These are phyloP conservation scores for Fusarium virguliforme DNA, from an alignment of 2,329 filamentous ascomycete species.

Conservation along the genomic window DNA sequence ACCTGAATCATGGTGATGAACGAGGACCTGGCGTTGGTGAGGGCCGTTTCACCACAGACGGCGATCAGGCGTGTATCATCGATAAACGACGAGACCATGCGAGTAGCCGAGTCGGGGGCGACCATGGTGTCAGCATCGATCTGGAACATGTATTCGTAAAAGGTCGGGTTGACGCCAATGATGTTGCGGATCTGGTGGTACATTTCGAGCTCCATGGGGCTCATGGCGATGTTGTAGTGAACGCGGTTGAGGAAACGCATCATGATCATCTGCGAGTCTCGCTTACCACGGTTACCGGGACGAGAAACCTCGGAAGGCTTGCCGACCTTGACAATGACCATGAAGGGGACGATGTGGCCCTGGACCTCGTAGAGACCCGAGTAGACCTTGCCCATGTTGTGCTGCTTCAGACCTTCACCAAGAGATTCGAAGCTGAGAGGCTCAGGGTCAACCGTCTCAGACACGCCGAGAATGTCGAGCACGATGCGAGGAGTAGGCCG, in stretches of 20 bases:
- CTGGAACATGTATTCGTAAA: constrained; percentile 97
- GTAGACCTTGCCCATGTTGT: constrained; percentile 99
- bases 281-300: constrained; percentile 97
- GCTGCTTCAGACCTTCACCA: constrained; percentile 95
- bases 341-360: constrained; percentile 96
- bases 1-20: constrained; percentile 99
- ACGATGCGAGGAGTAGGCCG: constrained; percentile 95
- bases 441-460: constrained; percentile 93
- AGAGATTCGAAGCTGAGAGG: constrained; percentile 97
- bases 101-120: constrained; percentile 88
- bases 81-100: constrained; percentile 92
- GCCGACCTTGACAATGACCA: constrained; percentile 97
- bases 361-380: constrained; percentile 98
- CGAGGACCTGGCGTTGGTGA: constrained; percentile 93
- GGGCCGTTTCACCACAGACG: constrained; percentile 92
- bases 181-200: constrained; percentile 99
- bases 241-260: constrained; percentile 99
- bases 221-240: constrained; percentile 98
- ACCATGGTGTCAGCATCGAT: constrained; percentile 99
- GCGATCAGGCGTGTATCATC: constrained; percentile 95
- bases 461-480: constrained; percentile 95
- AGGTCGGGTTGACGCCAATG: constrained; percentile 97
- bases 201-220: constrained; percentile 96
- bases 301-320: constrained; percentile 98
- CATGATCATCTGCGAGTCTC: constrained; percentile 97